Evolutionary conservation across 75 land plant species (phyloP).

Genomic region (Sequoiadendron giganteum): DNA sequence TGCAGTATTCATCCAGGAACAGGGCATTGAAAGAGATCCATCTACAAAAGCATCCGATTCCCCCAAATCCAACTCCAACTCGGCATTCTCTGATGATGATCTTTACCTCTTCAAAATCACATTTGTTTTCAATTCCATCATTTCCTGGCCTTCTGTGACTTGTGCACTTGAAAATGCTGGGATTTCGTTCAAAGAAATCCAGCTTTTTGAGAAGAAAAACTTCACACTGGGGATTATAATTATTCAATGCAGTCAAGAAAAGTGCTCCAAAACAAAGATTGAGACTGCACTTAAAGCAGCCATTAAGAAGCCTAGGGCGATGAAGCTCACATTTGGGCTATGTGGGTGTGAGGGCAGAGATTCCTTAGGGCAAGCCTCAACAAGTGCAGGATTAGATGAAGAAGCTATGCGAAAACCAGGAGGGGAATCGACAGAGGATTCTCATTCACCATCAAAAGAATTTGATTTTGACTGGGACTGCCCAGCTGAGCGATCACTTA

Average conservation of each 20-base stretch:
- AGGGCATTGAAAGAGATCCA: slow-evolving; percentile 17
- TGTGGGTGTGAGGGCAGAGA: slow-evolving; percentile 68
- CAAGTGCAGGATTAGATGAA: slow-evolving; percentile 1
- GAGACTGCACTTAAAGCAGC: slow-evolving; percentile 52
- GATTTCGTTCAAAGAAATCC: slow-evolving; percentile 62
- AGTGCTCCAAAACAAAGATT: slow-evolving; percentile 32
- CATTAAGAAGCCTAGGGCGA: slow-evolving; percentile 38
- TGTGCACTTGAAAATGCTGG: slow-evolving; percentile 47
- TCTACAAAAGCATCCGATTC: slow-evolving; percentile 1
- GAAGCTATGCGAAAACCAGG: slow-evolving; percentile 4
- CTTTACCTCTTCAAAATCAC: slow-evolving; percentile 43
- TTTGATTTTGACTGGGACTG: slow-evolving; percentile 18
- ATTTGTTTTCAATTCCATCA: slow-evolving; percentile 54
- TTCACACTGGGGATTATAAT: slow-evolving; percentile 46
- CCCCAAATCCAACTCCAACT: not conserved
- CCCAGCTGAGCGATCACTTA: slow-evolving; percentile 23
- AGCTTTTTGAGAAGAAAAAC: slow-evolving; percentile 75
- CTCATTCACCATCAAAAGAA: slow-evolving; percentile 13
- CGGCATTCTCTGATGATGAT: slow-evolving; percentile 17
- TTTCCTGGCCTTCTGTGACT: slow-evolving; percentile 64
- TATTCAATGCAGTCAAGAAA: slow-evolving; percentile 48
- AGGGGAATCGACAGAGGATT: slow-evolving; percentile 12
- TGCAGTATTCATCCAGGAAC: slow-evolving; percentile 49
- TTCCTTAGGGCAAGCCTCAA: slow-evolving; percentile 5
- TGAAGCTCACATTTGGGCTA: slow-evolving; percentile 69